phyloP scores from a whole-genome alignment of 371 early-diverging fungal genomes.

The Vavraia culicis region DNA sequence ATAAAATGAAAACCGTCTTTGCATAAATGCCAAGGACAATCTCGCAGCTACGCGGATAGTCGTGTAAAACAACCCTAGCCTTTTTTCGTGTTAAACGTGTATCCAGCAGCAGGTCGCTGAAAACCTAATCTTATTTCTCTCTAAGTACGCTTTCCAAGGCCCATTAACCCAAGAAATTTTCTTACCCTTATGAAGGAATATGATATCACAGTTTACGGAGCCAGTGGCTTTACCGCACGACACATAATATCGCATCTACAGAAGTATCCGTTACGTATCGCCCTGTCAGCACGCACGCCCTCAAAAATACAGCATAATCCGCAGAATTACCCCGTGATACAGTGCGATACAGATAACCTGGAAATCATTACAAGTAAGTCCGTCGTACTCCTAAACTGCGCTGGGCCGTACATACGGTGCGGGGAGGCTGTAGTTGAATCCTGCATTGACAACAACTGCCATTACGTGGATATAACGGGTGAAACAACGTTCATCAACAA shows the following conservation, averaged over 20 bases:
- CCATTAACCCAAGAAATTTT: too few species aligned
- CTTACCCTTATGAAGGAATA: constrained; percentile 16
- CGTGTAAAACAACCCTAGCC: too few species aligned
- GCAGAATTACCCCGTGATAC: neutral
- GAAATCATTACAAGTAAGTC: too few species aligned
- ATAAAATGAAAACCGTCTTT: too few species aligned
- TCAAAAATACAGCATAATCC: constrained; percentile 40
- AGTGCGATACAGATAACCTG: too few species aligned
- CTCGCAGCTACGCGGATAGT: too few species aligned
- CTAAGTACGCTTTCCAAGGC: too few species aligned
- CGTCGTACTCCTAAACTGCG: constrained; percentile 55
- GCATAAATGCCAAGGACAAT: too few species aligned
- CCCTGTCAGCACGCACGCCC: constrained; percentile 51
- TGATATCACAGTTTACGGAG: constrained; percentile 59
- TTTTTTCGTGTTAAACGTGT: too few species aligned
- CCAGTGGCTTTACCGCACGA: constrained; percentile 58
- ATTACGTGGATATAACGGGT: constrained; percentile 73
- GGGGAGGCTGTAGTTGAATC: constrained; percentile 60
- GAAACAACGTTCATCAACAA: constrained; percentile 54
- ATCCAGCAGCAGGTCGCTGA: too few species aligned
- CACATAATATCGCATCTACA: constrained; percentile 51
- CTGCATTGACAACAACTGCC: constrained; percentile 54
- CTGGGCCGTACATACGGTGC: constrained; percentile 56
- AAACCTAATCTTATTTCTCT: too few species aligned
- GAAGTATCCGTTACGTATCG: constrained; percentile 42